Evolutionary conservation across 2,329 filamentous ascomycete species (phyloP), one percentile per base, ranked within the genome.

Genomic region (Dactylellina cionopaga): DNA sequence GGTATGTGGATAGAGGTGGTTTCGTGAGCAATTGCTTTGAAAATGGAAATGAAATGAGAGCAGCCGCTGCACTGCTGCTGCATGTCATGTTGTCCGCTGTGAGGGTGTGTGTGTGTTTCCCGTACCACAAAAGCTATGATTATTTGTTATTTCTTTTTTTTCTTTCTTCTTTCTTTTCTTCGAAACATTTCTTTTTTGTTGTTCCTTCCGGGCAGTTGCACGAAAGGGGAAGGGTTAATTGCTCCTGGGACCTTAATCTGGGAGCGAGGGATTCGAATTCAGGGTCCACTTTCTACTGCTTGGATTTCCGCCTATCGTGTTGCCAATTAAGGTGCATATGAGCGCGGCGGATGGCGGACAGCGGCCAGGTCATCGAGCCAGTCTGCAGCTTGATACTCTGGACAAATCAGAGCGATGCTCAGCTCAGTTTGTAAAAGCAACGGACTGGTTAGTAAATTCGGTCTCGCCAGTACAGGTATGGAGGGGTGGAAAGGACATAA

Each of bases 311-410:
- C 54, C 54, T 24, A 37, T 39, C 19, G 15, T 43, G 22, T 35
- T 49, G 58, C 55, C 55, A 62, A 39, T 37, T 37, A 46, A 63
- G 56, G 31, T 70, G 65, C 65, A 70, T 70, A 52, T 43, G 15
- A 47, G 43, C 29, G 47, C 51, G 43, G 49, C 56, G 65, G 65
- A 70, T 70, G 24, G 56, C 47, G 65, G 65, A 63, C 29, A 33
- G 56, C 15, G 19, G 65, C 65, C 65, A 70, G 56, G 55, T 70
- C 65, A 71, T 71, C 65, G 65, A 71, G 56, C 5, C 24, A 15
- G 5, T 56, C 27, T 29, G 31, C 11, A n/a, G 27, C 22, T 58
- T 24, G 43, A 35, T 7, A 13, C 10, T 17, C 47, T 31, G 55
- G 55, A 49, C 55, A 59, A 59, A 60, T 60, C 56, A 62, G 37